These are phyloP conservation scores for Xylaria cubensis DNA, from an alignment of 495 filamentous ascomycete species.

Conservation along the genomic window DNA sequence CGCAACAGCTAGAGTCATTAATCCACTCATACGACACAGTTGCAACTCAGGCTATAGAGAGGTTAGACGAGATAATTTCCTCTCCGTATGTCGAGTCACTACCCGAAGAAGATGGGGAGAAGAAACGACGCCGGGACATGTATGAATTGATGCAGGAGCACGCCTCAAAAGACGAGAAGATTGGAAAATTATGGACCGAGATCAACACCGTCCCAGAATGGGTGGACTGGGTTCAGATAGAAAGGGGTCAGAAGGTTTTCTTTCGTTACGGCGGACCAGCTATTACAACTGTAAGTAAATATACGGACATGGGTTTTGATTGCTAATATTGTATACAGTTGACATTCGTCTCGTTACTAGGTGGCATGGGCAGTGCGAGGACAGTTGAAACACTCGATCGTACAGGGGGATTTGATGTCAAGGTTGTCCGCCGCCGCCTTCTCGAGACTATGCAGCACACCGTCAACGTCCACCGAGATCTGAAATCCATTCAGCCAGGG, in stretches of 20 bases:
- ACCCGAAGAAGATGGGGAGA: conserved; percentile 29
- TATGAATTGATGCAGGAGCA: conserved; percentile 68
- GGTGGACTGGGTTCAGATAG: conserved; percentile 84
- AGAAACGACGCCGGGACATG: conserved; percentile 56
- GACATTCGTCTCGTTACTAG: conserved; percentile 69
- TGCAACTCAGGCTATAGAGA: conserved; percentile 67
- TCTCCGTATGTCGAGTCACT: conserved; percentile 15
- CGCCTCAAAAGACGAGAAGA: conserved; percentile 59
- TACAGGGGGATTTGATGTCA: conserved; percentile 78
- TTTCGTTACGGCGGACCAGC: conserved; percentile 75
- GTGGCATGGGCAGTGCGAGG: conserved; percentile 66
- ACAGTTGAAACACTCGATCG: conserved; percentile 77
- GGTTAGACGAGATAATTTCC: conserved; percentile 64
- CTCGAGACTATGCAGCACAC: conserved; percentile 80
- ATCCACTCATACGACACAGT: conserved; percentile 72
- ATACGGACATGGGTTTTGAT: background rate
- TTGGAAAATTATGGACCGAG: conserved; percentile 69
- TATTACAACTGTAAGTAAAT: conserved; percentile 52
- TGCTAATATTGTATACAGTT: conserved; percentile 44
- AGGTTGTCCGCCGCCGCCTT: conserved; percentile 71
- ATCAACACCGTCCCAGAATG: conserved; percentile 74
- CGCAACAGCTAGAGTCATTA: conserved; percentile 65
- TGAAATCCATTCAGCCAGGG: conserved; percentile 70
- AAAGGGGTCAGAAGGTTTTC: conserved; percentile 71
- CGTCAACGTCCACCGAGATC: conserved; percentile 70